Percentiles rank a stretch among this genome's conserved stretches.
These are phyloP conservation scores for Penicillium paradoxum DNA, from an alignment of 495 filamentous ascomycete genomes.

Conservation along the genomic window DNA sequence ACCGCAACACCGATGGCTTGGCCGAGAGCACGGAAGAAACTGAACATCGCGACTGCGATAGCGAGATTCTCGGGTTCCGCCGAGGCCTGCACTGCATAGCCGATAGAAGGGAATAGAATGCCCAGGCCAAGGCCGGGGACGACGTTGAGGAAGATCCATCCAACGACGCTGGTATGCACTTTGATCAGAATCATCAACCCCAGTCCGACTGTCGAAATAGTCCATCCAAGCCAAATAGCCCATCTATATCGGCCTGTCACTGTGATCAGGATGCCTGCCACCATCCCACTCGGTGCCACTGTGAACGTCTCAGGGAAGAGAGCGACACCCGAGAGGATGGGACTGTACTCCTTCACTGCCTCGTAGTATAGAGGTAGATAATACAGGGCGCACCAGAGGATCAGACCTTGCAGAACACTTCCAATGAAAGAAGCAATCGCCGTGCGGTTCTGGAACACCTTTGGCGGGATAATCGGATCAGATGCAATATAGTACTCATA, in stretches of 20 bases:
- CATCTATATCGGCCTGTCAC: conserved; percentile 45
- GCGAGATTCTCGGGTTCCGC: conserved; percentile 37
- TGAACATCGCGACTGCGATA: conserved; percentile 50
- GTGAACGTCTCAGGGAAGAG: conserved; percentile 51
- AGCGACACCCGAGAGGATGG: conserved; percentile 43
- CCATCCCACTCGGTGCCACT: conserved; percentile 45
- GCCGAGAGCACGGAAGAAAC: conserved; percentile 52
- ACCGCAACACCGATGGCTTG: conserved; percentile 53
- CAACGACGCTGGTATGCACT: conserved; percentile 34
- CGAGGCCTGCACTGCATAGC: conserved; percentile 47
- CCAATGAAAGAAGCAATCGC: conserved; percentile 39
- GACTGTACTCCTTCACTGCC: conserved; percentile 44
- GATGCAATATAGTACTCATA: conserved; percentile 46
- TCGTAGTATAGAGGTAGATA: conserved; percentile 49
- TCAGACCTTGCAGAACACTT: conserved; percentile 46
- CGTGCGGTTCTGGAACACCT: conserved; percentile 47
- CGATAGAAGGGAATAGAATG: conserved; percentile 44
- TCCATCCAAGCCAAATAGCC: conserved; percentile 52
- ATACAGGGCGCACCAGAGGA: conserved; percentile 46
- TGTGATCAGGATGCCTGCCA: conserved; percentile 40
- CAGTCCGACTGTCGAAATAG: conserved; percentile 41
- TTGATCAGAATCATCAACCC: conserved; percentile 45
- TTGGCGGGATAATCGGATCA: conserved; percentile 45
- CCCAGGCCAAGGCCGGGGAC: conserved; percentile 46
- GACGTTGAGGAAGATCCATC: conserved; percentile 47